A percentile compares a stretch with the other conserved stretches of the same genome.
phyloP scores from a whole-genome alignment of 495 filamentous ascomycete genomes.

The Penicillium soppii region DNA sequence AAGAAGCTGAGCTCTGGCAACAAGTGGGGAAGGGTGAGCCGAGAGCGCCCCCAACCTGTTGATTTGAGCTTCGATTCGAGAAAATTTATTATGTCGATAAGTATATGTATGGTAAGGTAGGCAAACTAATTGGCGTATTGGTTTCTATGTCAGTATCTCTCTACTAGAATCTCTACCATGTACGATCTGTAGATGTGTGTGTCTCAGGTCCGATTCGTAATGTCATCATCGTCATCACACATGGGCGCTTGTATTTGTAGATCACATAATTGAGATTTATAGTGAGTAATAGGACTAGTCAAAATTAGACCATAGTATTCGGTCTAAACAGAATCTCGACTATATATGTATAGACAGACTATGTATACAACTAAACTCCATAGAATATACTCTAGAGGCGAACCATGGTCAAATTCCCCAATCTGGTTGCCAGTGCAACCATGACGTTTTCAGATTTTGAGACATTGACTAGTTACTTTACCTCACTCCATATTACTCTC shows the following conservation, averaged over 20 bases:
- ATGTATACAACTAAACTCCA: background rate
- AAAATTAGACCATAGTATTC: too few relatives aligned
- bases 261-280: too few relatives aligned
- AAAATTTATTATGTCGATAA: background rate
- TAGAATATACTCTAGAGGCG: background rate
- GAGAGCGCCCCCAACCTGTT: conserved; percentile 1
- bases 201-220: background rate
- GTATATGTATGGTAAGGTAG: too few relatives aligned
- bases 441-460: conserved; percentile 10
- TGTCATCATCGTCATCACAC: conserved; percentile 13
- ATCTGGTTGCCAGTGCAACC: conserved; percentile 29
- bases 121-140: too few relatives aligned
- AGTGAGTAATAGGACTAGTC: too few relatives aligned
- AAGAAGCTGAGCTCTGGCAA: conserved; percentile 5
- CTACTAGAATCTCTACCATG: background rate
- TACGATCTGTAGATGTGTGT: background rate
- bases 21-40: conserved; percentile 9
- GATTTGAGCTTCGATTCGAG: background rate
- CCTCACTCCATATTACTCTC: background rate
- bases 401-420: background rate
- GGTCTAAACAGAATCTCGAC: too few relatives aligned
- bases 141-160: background rate
- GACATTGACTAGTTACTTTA: too few relatives aligned
- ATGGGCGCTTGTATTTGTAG: background rate
- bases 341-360: background rate